Conservation (phyloP, 768 basidiomycete genomes). For the Pleurotus pulmonarius region DNA sequence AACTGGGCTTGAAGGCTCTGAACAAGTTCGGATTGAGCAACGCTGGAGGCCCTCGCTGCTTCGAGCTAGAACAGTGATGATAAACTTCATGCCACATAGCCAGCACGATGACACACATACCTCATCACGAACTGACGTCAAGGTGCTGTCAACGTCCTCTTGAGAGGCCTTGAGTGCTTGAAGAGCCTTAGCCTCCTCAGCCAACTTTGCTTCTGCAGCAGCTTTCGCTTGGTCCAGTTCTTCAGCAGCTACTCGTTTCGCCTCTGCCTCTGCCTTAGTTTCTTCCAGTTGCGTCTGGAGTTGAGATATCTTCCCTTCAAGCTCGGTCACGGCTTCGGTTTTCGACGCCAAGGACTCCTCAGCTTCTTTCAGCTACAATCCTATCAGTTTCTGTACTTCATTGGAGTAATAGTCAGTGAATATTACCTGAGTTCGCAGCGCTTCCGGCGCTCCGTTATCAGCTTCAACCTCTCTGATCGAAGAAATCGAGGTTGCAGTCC, state of each 20-base stretch:
- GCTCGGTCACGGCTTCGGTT: conserved; percentile 40
- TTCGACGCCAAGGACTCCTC: conserved; percentile 52
- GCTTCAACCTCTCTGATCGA: conserved; percentile 71
- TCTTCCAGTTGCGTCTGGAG: conserved; percentile 48
- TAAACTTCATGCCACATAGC: background rate
- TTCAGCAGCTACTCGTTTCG: conserved; percentile 39
- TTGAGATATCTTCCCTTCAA: conserved; percentile 50
- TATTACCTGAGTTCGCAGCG: conserved; percentile 56
- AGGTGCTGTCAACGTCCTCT: conserved; percentile 25
- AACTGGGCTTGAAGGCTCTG: conserved; percentile 48
- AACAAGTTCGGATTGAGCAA: conserved; percentile 42
- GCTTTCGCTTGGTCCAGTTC: conserved; percentile 48
- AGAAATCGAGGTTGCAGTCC: conserved; percentile 59
- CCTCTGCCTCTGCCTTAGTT: conserved; percentile 41
- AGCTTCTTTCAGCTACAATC: conserved; percentile 54
- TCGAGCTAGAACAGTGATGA: conserved; percentile 40
- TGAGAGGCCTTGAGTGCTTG: conserved; percentile 28
- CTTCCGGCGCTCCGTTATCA: conserved; percentile 52
- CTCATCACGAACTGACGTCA: conserved; percentile 44
- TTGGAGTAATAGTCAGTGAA: conserved; percentile 2
- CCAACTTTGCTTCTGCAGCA: conserved; percentile 45
- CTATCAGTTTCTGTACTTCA: background rate
- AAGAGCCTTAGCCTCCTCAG: conserved; percentile 37
- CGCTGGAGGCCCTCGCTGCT: conserved; percentile 35
- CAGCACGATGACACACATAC: conserved; percentile 30